Evolutionary conservation across 345 rosid species (phyloP), one percentile per base, ranked within the genome.

Genomic region (Xanthoceras sorbifolium): DNA sequence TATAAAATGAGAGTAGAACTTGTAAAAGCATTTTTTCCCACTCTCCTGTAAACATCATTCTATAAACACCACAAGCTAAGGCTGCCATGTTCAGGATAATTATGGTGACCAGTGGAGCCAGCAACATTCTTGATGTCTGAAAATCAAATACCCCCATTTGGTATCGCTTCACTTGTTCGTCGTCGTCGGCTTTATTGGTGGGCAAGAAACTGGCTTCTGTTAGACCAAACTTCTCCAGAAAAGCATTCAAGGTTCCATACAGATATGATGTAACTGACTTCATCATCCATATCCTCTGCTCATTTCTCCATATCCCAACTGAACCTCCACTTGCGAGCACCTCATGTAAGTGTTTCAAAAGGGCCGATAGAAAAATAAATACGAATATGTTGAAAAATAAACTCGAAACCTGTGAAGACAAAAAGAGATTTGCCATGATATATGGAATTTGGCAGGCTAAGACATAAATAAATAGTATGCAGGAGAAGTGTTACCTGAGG

Each of bases 231-330:
- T 60, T 69, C 8, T 78, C 69, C 78, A 76, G 31, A 5, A 83
- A n/a, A 0, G 79, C 85, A n/a, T 88, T 78, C 38, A 84, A 67
- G 31, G 44, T 71, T 52, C 87, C 88, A 34, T 81, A 82, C 0
- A 69, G 15, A 8, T 38, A 14, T 12, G 67, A 9, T 6, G 89
- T 82, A 0, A 83, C 78, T 7, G 86, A 26, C 57, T 72, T 86
- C 3, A 88, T 83, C 85, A 86, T 84, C 89, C 88, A 86, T 22
- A 72, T 70, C 34, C 86, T 78, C 25, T 68, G 67, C 32, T 86
- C 89, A 18, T 84, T 78, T 57, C 18, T 54, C 84, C 78, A 78
- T 46, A 25, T 64, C 10, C 55, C 26, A 22, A 83, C 20, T 10
- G 84, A 36, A 5, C 80, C 80, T 17, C 81, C 88, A 0, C 64